These are phyloP conservation scores for Zygosaccharomyces pseudobailii DNA, from an alignment of 1,139 yeast species.

Conservation along the genomic window DNA sequence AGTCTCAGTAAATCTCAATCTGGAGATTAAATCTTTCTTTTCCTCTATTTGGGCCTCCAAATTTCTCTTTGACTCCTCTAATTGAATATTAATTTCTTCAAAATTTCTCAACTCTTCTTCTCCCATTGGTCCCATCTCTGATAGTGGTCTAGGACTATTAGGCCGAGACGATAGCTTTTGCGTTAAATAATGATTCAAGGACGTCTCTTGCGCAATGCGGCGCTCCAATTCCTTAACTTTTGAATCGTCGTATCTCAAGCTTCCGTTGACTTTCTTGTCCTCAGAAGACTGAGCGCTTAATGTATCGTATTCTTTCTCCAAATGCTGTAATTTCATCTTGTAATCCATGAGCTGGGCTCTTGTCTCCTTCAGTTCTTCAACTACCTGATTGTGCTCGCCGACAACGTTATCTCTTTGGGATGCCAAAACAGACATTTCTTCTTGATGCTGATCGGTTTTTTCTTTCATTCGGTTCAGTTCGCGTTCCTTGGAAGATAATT, in stretches of 20 bases:
- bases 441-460: constrained; percentile 26
- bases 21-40: constrained; percentile 51
- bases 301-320: constrained; percentile 29
- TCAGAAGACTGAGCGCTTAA: constrained; percentile 24
- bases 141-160: background rate
- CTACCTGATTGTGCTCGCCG: constrained; percentile 16
- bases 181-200: constrained; percentile 27
- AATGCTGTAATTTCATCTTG: constrained; percentile 24
- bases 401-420: constrained; percentile 29
- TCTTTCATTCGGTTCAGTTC: constrained; percentile 35
- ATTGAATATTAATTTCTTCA: constrained; percentile 46
- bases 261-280: constrained; percentile 7
- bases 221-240: constrained; percentile 29
- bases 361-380: constrained; percentile 19
- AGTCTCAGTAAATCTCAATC: constrained; percentile 52
- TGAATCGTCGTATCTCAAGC: constrained; percentile 2
- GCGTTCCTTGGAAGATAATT: constrained; percentile 37
- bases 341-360: constrained; percentile 28
- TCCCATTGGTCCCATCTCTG: constrained; percentile 8
- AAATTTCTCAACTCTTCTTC: constrained; percentile 41
- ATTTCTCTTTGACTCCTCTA: constrained; percentile 50
- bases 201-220: constrained; percentile 25
- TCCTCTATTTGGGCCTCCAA: constrained; percentile 52
- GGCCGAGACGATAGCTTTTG: constrained; percentile 18
- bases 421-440: constrained; percentile 25